Base-by-base conservation (phyloP, 495 filamentous ascomycete species). In the Bombardia bombarda region DNA sequence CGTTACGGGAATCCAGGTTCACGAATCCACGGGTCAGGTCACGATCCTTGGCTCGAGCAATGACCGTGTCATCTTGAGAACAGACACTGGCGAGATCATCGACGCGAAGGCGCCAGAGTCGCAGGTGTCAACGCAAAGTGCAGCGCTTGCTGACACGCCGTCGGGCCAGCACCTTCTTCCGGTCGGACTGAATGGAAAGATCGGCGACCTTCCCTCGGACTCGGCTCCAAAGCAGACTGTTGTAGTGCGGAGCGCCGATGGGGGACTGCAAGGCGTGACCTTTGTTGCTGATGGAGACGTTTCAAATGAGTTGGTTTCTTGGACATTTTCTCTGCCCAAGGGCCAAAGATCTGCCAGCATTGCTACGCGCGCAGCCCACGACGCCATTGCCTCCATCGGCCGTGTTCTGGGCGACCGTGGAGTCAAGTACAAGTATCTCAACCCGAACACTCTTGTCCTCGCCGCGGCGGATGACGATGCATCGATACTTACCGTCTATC, bases 361-460 rank as follows among this genome's bases (percentile, higher is more conserved):
- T 22, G 80, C 77, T 12, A 63, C 80, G 20, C 74, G 86, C 23
- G 81, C 87, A 12, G 51, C 72, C 6, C 82, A 92, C 50, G 90
- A 97, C 47, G 87, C 87, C 3, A 82, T 95, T 32, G 90, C 93
- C 8, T 96, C 92, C 0, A 95, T 99, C 43, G 92, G 93, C 34
- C 84, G 86, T 45, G 92, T 95, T 16, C 77, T 97, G 24, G 89
- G 87, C 38, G 82, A 97, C 53, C 82, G 92, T 16, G 83, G 81
- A 1, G 92, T 99, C 31, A 73, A 94, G 46, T 99, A 97, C 77
- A 99, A 99, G 67, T 96, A 96, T 60, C 68, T 99, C 19, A 92
- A 89, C 64, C 82, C 86, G 1, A 96, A 97, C 62, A 70, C 90
- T 4, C 68, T 89, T 6, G 77, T 95, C 0, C 70, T 95, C 39